Base-by-base conservation (phyloP, 805 yeast species). In the Suhomyces vadensis region DNA sequence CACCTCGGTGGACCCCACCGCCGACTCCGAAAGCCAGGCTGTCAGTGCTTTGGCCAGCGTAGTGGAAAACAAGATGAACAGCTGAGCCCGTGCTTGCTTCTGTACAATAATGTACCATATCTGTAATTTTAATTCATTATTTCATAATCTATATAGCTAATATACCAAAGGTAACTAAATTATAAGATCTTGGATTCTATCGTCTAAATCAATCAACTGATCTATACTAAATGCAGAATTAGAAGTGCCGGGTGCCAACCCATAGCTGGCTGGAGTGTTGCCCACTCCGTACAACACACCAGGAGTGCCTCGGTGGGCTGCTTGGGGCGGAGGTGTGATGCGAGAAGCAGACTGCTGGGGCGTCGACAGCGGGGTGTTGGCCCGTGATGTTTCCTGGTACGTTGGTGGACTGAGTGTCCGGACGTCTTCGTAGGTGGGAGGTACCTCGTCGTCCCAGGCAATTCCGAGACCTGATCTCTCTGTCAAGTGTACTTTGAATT, bases 371-470 rank as follows among this genome's bases (percentile, higher is more conserved):
- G 65, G 64, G 0, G 65, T 56, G 7, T 35, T 27, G 7, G 39
- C 31, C 14, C 20, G 20, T 1, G 60, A 47, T 0, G 60, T 44
- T 37, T 60, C 65, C 26, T 53, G 53, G 50, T 94, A 92, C 2
- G 82, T 80, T 1, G 99, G 99, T 0, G 99, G 99, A 17, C 91
- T 81, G 35, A 88, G 72, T 0, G 95, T 81, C 22, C 81, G 73
- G 16, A 94, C 90, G 52, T 89, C 92, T 42, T 81, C 88, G 57
- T 94, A 94, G 16, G 90, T 86, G 1, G 99, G 99, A 2, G 99
- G 99, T 13, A 95, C 98, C 64, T 94, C 99, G 60, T 92, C 97
- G 64, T 92, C 97, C 98, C 99, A 94, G 0, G 97, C 86, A 23
- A 94, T 88, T 4, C 99, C 99, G 33, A 94, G 73, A 0, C 99